phyloP scores from a whole-genome alignment of 1,284 basidiomycete species.

The Ceratobasidium sp. region DNA sequence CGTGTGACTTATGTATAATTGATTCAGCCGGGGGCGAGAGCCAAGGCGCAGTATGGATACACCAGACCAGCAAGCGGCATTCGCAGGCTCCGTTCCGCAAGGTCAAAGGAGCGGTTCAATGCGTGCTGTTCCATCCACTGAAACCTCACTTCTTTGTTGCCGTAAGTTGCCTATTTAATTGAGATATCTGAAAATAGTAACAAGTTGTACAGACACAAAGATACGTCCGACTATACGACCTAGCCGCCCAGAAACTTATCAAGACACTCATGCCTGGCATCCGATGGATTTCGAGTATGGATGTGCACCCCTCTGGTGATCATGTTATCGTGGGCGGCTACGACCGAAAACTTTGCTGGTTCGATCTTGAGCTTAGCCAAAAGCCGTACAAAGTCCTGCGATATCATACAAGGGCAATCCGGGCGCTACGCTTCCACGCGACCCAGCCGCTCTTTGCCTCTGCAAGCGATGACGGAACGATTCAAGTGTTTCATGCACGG shows the following conservation, averaged over 20 bases:
- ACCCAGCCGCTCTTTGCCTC: slow-evolving; percentile 94
- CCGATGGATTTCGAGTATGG: slow-evolving; percentile 96
- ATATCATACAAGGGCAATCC: slow-evolving; percentile 94
- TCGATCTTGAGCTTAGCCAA: slow-evolving; percentile 93
- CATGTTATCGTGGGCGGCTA: slow-evolving; percentile 97
- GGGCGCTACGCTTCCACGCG: slow-evolving; percentile 91
- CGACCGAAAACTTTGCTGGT: slow-evolving; percentile 98
- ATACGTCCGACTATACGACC: slow-evolving; percentile 94
- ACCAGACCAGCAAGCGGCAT: slow-evolving; percentile 90
- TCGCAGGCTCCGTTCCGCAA: slow-evolving; percentile 98
- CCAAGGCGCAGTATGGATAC: slow-evolving; percentile 86
- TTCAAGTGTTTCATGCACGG: slow-evolving; percentile 95
- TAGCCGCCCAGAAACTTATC: slow-evolving; percentile 89
- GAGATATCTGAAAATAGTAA: slow-evolving; percentile 19
- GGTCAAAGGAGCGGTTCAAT: slow-evolving; percentile 87
- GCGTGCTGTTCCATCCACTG: slow-evolving; percentile 91
- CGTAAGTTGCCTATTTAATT: slow-evolving; percentile 58
- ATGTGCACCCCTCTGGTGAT: slow-evolving; percentile 93
- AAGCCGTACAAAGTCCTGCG: slow-evolving; percentile 97
- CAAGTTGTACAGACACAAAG: slow-evolving; percentile 77
- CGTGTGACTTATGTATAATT: slow-evolving; percentile 9
- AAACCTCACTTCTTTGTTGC: slow-evolving; percentile 98
- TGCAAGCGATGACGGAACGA: slow-evolving; percentile 94
- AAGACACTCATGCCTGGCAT: slow-evolving; percentile 93
- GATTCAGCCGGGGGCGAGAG: slow-evolving; percentile 64